Conservation (phyloP, 2,329 filamentous ascomycete genomes). For the Colletotrichum cereale region DNA sequence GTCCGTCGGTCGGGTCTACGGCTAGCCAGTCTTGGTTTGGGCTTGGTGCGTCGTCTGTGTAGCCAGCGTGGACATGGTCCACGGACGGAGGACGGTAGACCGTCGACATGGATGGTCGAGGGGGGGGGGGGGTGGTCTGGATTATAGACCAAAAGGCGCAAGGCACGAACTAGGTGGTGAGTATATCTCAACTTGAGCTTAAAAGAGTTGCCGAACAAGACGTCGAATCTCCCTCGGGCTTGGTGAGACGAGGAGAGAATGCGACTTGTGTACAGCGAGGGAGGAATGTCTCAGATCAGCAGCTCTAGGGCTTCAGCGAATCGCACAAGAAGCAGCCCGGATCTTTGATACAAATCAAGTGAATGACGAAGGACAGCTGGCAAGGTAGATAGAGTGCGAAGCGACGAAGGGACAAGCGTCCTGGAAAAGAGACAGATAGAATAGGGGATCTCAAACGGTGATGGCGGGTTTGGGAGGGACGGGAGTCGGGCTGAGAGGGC, state of each 20-base stretch:
- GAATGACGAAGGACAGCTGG: not conserved
- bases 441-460: constrained; percentile 5
- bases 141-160: not conserved
- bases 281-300: constrained; percentile 30
- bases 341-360: constrained; percentile 14
- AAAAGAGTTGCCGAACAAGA: not conserved
- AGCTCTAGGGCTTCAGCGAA: constrained; percentile 10
- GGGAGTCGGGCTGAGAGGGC: constrained; percentile 19
- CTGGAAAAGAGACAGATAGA: not conserved
- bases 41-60: not conserved
- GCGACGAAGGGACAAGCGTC: not conserved
- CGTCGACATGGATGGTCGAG: constrained; percentile 20
- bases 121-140: not conserved
- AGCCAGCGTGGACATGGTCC: constrained; percentile 1
- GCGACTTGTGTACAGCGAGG: constrained; percentile 6
- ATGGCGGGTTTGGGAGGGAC: constrained; percentile 5
- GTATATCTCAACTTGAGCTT: constrained; percentile 1
- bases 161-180: not conserved
- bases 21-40: constrained; percentile 31
- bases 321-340: constrained; percentile 9
- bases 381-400: not conserved
- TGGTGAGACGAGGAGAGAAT: not conserved
- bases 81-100: constrained; percentile 29
- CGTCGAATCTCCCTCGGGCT: not conserved
- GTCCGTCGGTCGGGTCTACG: constrained; percentile 14